These are phyloP conservation scores for Penicillium sp. DNA, from an alignment of 2,329 filamentous ascomycete genomes.

Conservation along the genomic window DNA sequence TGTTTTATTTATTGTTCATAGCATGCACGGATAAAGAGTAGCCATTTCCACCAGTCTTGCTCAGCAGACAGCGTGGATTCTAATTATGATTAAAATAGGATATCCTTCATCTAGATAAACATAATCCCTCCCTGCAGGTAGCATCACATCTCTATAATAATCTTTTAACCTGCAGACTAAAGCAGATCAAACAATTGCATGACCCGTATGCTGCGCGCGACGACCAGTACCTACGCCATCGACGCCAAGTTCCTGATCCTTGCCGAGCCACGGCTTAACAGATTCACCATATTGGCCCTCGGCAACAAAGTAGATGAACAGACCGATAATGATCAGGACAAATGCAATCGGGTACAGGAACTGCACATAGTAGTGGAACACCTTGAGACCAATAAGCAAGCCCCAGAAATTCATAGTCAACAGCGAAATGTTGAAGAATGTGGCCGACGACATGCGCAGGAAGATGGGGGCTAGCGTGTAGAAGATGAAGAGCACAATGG, in stretches of 20 bases:
- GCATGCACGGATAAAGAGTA: not conserved
- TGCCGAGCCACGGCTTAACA: slow-evolving; percentile 90
- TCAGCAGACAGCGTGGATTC: slow-evolving; percentile 4
- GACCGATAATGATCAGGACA: slow-evolving; percentile 80
- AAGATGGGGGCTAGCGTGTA: slow-evolving; percentile 84
- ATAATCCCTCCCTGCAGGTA: not conserved
- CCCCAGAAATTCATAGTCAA: slow-evolving; percentile 97
- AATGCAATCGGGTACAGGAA: slow-evolving; percentile 96
- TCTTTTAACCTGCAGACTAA: not conserved
- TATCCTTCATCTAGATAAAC: not conserved
- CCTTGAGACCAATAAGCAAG: slow-evolving; percentile 81
- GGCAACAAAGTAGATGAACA: slow-evolving; percentile 81
- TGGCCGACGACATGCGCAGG: slow-evolving; percentile 82
- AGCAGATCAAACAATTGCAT: slow-evolving; percentile 10
- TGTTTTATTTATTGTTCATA: not conserved
- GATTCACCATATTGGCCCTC: slow-evolving; percentile 80
- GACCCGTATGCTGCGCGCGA: slow-evolving; percentile 11
- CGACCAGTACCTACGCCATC: slow-evolving; percentile 53
- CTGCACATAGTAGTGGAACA: slow-evolving; percentile 77
- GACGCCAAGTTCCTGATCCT: slow-evolving; percentile 76
- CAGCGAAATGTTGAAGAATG: slow-evolving; percentile 94
- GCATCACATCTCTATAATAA: not conserved
- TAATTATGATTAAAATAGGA: slow-evolving; percentile 7
- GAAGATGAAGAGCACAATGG: slow-evolving; percentile 75
- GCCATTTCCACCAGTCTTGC: not conserved